Conservation (phyloP, 2,329 filamentous ascomycete species). For the Talaromyces sp. region DNA sequence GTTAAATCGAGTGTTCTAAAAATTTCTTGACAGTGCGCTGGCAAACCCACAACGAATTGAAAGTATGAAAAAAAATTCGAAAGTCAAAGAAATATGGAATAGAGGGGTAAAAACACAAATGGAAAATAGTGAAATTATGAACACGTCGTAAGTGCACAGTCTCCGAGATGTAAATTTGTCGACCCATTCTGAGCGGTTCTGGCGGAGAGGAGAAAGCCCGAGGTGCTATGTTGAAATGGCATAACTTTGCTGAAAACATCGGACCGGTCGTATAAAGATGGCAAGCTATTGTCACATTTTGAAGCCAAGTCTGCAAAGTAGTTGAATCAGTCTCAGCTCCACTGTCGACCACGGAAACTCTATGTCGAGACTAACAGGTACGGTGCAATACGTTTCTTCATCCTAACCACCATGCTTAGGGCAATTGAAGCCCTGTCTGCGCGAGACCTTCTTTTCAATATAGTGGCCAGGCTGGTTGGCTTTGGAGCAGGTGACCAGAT, state of each 20-base stretch:
- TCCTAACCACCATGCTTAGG: constrained; percentile 28
- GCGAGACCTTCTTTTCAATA: constrained; percentile 34
- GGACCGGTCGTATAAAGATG: constrained; percentile 9
- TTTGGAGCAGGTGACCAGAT: constrained; percentile 37
- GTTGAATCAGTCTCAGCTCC: neutral
- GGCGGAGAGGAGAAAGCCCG: neutral
- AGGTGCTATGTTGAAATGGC: constrained; percentile 7
- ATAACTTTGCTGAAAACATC: constrained; percentile 10
- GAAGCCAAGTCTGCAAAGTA: constrained; percentile 1
- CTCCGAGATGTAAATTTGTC: neutral
- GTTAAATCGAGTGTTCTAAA: neutral
- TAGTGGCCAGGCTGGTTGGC: constrained; percentile 33
- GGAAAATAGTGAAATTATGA: neutral
- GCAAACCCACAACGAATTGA: constrained; percentile 14
- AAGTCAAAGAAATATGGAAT: constrained; percentile 1
- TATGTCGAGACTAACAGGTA: neutral
- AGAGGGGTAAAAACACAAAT: constrained; percentile 6
- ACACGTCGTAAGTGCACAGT: constrained; percentile 3
- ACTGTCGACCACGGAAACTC: neutral
- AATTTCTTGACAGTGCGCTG: constrained; percentile 14
- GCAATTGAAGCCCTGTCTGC: constrained; percentile 36
- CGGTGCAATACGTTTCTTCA: neutral
- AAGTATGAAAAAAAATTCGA: constrained; percentile 3
- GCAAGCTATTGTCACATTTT: constrained; percentile 14
- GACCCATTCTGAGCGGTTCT: neutral